Base-by-base conservation (phyloP, 73 alveolate genomes). In the Paramecium sonneborni region DNA sequence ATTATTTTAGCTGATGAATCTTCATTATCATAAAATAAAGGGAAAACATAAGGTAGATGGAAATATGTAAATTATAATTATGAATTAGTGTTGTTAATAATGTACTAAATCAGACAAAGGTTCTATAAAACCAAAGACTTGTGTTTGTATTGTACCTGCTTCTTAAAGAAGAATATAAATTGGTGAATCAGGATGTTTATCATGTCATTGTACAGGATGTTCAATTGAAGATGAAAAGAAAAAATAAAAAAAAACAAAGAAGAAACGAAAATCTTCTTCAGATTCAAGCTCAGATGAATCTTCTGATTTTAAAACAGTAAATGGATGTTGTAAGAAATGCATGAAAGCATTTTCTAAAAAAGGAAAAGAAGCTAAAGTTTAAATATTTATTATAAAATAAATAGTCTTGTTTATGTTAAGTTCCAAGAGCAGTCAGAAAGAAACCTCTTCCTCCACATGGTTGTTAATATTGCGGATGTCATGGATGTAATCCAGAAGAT, bases 401-500 rank as follows among this genome's bases (percentile, higher is more conserved):
- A 84, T 92, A 94, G 95, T 93, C 97, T 26, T 96, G 99, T 52
- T 82, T 96, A 68, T 96, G 99, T 55, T 93, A 96, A 93, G 99
- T 96, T 4, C 99, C 99, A 24, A 92, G 94, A 67, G 84, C 79
- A 11, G 95, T 95, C 84, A 95, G 99, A 93, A 94, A 96, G 93
- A 76, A 95, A 72, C 93, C 93, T 35, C 74, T 96, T 7, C 97
- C 98, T 23, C 96, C 92, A 20, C 76, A 90, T 57, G 99, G 99
- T 44, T 96, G 99, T 85, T 92, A 96, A 85, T 96, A 92, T 67
- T 96, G 99, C 69, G 97, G 98, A 24, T 96, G 99, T 85, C 90
- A 92, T 46, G 99, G 99, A 26, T 96, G 99, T 85, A 96, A 96
- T 91, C 99, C 99, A 21, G 95, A 94, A 26, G 99, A 96, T 95